These are phyloP conservation scores for Fragilariopsis cylindrus DNA, from an alignment of 108 stramenopile genomes.

Conservation along the genomic window DNA sequence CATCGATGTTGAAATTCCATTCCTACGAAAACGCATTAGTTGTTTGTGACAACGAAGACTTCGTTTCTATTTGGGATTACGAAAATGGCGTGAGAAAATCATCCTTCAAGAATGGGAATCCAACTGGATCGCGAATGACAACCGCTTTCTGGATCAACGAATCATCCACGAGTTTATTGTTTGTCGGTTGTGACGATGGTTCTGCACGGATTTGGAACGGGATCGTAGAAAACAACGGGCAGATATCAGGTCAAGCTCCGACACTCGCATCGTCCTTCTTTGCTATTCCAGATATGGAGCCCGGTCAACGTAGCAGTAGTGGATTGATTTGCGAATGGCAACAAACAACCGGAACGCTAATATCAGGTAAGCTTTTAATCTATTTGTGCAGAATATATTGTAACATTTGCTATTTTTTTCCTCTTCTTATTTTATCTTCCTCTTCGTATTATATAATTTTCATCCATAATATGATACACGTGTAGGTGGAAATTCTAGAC, in stretches of 20 bases:
- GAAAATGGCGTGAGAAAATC: constrained; percentile 45
- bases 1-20: constrained; percentile 88
- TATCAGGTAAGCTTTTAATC: constrained; percentile 31
- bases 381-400: not conserved
- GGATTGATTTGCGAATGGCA: constrained; percentile 93
- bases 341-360: constrained; percentile 61
- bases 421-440: not conserved
- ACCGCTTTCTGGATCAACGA: constrained; percentile 93
- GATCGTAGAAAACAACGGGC: constrained; percentile 65
- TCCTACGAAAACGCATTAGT: constrained; percentile 90
- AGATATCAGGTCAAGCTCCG: constrained; percentile 41
- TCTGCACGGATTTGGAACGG: constrained; percentile 87
- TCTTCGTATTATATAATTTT: not conserved
- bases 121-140: constrained; percentile 78
- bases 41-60: constrained; percentile 74
- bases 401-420: not conserved
- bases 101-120: constrained; percentile 65
- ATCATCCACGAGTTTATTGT: constrained; percentile 66
- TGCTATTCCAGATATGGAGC: constrained; percentile 79
- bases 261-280: constrained; percentile 80
- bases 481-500: constrained; percentile 73
- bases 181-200: constrained; percentile 93
- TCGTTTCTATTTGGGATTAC: constrained; percentile 85
- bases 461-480: not conserved
- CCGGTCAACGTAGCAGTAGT: constrained; percentile 58